phyloP scores from a whole-genome alignment of 1,139 yeast species.

The Candida labiduridarum region DNA sequence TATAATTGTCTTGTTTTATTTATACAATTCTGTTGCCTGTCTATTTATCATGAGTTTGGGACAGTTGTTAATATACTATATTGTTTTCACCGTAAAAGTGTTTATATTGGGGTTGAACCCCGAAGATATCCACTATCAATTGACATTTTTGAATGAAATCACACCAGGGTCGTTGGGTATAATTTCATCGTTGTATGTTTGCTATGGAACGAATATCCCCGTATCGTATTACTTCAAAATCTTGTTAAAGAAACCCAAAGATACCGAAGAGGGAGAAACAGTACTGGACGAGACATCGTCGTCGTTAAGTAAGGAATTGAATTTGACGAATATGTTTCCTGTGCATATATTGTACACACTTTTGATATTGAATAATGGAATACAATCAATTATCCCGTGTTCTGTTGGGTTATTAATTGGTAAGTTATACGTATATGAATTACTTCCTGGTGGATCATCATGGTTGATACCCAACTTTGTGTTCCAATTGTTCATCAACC shows the following conservation, averaged over 20 bases:
- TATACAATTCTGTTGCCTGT: conserved; percentile 38
- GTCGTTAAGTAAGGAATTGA: conserved; percentile 29
- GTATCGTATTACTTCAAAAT: conserved; percentile 61
- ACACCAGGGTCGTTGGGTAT: conserved; percentile 67
- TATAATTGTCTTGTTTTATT: conserved; percentile 30
- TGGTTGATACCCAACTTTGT: conserved; percentile 47
- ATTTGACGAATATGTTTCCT: conserved; percentile 59
- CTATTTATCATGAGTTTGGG: conserved; percentile 42
- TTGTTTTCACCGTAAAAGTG: conserved; percentile 26
- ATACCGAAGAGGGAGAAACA: conserved; percentile 8
- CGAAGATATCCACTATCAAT: conserved; percentile 20
- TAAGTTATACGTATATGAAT: conserved; percentile 51
- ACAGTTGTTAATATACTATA: conserved; percentile 33
- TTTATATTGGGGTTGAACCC: conserved; percentile 14
- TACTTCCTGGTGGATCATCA: conserved; percentile 61
- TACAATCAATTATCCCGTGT: conserved; percentile 52
- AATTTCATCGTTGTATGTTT: conserved; percentile 58
- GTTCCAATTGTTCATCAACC: conserved; percentile 29
- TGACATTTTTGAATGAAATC: conserved; percentile 38
- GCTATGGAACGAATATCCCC: conserved; percentile 62
- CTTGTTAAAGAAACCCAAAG: conserved; percentile 30
- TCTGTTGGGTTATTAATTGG: conserved; percentile 64
- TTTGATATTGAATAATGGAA: conserved; percentile 56
- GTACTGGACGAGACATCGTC: background rate
- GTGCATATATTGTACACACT: conserved; percentile 55